Conservation (phyloP, 1,139 yeast genomes). For the Suhomyces chickasaworum region DNA sequence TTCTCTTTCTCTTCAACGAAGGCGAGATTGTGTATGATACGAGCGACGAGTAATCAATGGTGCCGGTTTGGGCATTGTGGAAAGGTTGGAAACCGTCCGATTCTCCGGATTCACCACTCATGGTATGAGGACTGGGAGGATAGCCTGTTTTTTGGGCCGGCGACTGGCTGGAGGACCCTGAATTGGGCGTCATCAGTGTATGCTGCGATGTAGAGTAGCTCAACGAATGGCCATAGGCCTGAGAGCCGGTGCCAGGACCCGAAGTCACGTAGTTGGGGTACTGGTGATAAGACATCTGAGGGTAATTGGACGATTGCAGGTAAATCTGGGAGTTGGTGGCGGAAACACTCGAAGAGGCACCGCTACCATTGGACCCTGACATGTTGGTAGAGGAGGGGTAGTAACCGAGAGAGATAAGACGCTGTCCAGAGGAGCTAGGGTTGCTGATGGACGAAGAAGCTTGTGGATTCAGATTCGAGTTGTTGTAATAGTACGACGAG, state of each 20-base stretch:
- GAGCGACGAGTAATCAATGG: slow-evolving; percentile 41
- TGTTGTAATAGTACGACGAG: slow-evolving; percentile 14
- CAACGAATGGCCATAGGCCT: slow-evolving; percentile 2
- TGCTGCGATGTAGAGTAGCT: slow-evolving; percentile 1
- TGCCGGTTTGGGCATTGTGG: slow-evolving; percentile 8
- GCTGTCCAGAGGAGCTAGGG: background rate
- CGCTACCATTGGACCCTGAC: background rate
- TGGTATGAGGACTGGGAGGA: slow-evolving; percentile 10
- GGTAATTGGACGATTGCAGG: slow-evolving; percentile 4
- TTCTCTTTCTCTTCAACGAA: slow-evolving; percentile 36
- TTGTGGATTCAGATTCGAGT: slow-evolving; percentile 2
- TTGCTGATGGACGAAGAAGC: slow-evolving; percentile 4
- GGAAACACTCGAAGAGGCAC: slow-evolving; percentile 2
- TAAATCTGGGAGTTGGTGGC: slow-evolving; percentile 5
- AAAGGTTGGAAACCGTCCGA: slow-evolving; percentile 6
- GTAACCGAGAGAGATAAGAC: slow-evolving; percentile 7
- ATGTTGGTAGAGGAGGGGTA: slow-evolving; percentile 6
- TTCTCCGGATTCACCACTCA: background rate
- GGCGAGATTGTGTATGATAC: slow-evolving; percentile 43
- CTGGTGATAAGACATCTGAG: slow-evolving; percentile 11
- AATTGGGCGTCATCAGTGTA: slow-evolving; percentile 2
- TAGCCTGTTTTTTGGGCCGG: slow-evolving; percentile 9
- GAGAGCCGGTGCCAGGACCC: slow-evolving; percentile 1
- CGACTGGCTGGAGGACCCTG: slow-evolving; percentile 9
- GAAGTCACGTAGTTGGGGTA: slow-evolving; percentile 14